Conservation (phyloP, 768 basidiomycete genomes). For the Boletus vinaceobasis region DNA sequence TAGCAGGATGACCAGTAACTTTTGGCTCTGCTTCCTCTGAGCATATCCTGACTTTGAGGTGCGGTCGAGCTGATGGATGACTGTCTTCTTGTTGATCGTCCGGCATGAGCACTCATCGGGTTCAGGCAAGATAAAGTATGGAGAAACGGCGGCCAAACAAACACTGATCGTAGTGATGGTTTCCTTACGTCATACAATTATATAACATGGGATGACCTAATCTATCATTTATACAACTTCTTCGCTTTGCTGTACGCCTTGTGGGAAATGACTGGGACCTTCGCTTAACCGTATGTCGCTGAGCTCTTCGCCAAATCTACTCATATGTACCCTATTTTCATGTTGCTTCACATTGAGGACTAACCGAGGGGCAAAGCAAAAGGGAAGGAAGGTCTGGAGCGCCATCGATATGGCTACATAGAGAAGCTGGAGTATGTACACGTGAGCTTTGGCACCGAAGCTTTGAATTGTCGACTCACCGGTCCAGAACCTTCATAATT, state of each 20-base stretch:
- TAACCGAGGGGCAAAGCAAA: conserved; percentile 16
- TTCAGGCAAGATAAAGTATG: neutral
- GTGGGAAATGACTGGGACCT: neutral
- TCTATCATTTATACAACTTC: neutral
- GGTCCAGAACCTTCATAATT: neutral
- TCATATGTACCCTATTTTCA: conserved; percentile 11
- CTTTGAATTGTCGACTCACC: neutral
- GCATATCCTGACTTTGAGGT: conserved; percentile 7
- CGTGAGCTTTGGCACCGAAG: neutral
- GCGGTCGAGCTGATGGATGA: neutral
- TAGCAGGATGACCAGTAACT: neutral
- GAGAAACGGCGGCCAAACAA: too few relatives aligned
- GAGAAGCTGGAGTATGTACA: neutral
- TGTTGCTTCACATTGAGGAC: conserved; percentile 15
- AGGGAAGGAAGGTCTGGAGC: conserved; percentile 15
- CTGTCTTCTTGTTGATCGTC: neutral
- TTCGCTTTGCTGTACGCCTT: neutral
- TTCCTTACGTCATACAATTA: too few relatives aligned
- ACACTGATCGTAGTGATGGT: too few relatives aligned
- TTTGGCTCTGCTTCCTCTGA: neutral
- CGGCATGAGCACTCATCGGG: conserved; percentile 4
- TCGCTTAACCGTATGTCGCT: neutral
- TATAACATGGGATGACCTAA: neutral
- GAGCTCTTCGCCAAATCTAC: neutral
- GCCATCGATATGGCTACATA: conserved; percentile 12